Evolutionary conservation across 345 rosid genomes (phyloP).

Genomic region (Rhizophora apiculata): DNA sequence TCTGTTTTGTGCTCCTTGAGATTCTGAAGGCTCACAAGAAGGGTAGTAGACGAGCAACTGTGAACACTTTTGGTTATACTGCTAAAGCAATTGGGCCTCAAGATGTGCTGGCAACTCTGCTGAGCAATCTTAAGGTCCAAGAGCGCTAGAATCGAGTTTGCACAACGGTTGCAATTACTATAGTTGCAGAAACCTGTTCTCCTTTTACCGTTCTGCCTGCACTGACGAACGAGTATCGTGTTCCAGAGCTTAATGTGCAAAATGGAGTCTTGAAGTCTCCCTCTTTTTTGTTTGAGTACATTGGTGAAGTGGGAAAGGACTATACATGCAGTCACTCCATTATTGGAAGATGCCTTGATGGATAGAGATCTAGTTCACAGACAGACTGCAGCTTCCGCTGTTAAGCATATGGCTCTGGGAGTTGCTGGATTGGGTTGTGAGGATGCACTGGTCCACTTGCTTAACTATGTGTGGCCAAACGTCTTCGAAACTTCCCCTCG

Average conservation of each 20-base stretch:
- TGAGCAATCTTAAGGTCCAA: constrained; percentile 98
- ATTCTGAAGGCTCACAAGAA: constrained; percentile 99
- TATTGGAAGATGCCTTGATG: constrained; percentile 96
- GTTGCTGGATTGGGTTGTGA: constrained; percentile 99
- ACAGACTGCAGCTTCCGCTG: constrained; percentile 99
- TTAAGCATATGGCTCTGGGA: constrained; percentile 96
- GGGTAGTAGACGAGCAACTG: constrained; percentile 94
- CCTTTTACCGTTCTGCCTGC: constrained; percentile 97
- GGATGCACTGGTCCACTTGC: constrained; percentile 85
- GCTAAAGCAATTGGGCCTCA: constrained; percentile 99
- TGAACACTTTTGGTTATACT: constrained; percentile 95
- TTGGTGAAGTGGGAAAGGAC: constrained; percentile 99
- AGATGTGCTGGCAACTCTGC: constrained; percentile 89
- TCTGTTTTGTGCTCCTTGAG: constrained; percentile 95
- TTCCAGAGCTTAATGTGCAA: constrained; percentile 97
- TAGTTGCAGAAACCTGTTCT: constrained; percentile 96
- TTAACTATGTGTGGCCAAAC: constrained; percentile 97
- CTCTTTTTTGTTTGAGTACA: constrained; percentile 93
- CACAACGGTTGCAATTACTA: constrained; percentile 95
- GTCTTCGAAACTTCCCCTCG: constrained; percentile 99
- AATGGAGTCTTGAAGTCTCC: constrained; percentile 95
- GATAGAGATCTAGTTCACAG: constrained; percentile 95
- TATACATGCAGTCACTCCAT: constrained; percentile 96
- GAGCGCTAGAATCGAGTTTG: constrained; percentile 99
- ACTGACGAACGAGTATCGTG: constrained; percentile 94